A percentile compares a stretch with the other conserved stretches of the same genome.
These are phyloP conservation scores for Chenopodium suecicum DNA, from an alignment of 148 eudicot genomes.

Conservation along the genomic window DNA sequence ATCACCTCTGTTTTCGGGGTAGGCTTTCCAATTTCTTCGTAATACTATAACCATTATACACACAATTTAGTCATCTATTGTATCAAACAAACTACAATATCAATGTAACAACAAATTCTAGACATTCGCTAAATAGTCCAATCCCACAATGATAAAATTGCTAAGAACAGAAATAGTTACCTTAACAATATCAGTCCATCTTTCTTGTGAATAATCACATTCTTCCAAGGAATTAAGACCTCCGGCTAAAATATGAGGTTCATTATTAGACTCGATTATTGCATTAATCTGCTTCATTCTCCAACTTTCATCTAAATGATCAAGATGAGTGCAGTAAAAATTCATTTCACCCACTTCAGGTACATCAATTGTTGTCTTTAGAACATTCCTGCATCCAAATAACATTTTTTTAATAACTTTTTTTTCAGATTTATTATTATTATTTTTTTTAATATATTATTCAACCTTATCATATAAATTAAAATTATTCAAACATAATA, in stretches of 20 bases:
- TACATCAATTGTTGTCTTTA: conserved; percentile 80
- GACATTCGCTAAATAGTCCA: background rate
- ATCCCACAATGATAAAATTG: no score
- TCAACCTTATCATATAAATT: background rate
- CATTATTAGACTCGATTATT: conserved; percentile 67
- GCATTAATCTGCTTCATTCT: conserved; percentile 91
- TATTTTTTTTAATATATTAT: background rate
- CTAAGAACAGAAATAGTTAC: conserved; percentile 25
- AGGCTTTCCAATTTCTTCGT: conserved; percentile 90
- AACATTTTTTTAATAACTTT: background rate
- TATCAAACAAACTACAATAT: no score
- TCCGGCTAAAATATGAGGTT: conserved; percentile 87
- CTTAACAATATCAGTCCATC: conserved; percentile 97
- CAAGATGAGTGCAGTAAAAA: conserved; percentile 81
- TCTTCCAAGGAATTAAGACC: conserved; percentile 89
- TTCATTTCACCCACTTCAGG: conserved; percentile 79
- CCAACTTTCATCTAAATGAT: conserved; percentile 92
- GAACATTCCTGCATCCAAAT: conserved; percentile 64
- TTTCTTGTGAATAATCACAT: conserved; percentile 81
- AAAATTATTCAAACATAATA: background rate
- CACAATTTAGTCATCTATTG: no score
- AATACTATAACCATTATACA: conserved; percentile 47
- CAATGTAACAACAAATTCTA: no score
- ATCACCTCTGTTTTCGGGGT: conserved; percentile 83
- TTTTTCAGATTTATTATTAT: background rate